phyloP scores from a whole-genome alignment of 345 rosid species.

The Turnera subulata region DNA sequence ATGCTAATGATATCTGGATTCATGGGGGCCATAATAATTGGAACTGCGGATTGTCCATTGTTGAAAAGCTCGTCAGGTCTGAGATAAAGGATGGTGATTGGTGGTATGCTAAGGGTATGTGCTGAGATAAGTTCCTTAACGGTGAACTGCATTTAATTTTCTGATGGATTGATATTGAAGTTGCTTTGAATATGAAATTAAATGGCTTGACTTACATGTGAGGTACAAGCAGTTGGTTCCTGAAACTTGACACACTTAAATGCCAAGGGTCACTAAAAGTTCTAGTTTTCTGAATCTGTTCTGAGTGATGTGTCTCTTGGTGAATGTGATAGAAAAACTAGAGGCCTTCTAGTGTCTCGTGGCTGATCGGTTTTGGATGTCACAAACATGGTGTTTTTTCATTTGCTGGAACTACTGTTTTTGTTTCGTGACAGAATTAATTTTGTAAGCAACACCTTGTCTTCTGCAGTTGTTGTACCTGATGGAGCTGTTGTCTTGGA shows the following conservation, averaged over 20 bases:
- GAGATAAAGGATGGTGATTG: conserved; percentile 59
- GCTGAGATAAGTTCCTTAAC: conserved; percentile 5
- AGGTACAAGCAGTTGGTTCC: no score
- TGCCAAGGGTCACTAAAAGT: neutral
- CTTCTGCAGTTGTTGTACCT: conserved; percentile 61
- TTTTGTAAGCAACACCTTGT: neutral
- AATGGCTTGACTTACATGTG: no score
- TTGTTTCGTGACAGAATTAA: neutral
- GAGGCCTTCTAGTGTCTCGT: neutral
- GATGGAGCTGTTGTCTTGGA: conserved; percentile 62
- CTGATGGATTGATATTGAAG: neutral
- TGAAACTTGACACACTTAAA: neutral
- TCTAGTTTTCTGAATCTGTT: neutral
- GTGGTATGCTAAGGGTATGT: conserved; percentile 80
- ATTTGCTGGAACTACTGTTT: neutral
- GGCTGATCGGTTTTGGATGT: neutral
- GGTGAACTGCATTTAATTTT: no score
- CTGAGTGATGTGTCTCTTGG: neutral
- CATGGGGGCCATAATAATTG: conserved; percentile 92
- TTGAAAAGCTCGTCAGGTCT: conserved; percentile 46
- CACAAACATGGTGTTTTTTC: neutral
- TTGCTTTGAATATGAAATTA: neutral
- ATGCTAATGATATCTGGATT: conserved; percentile 70
- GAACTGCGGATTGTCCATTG: conserved; percentile 65
- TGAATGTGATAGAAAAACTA: neutral